Evolutionary conservation across 371 early-diverging fungal genomes (phyloP).

Genomic region (Mortierella sp.): DNA sequence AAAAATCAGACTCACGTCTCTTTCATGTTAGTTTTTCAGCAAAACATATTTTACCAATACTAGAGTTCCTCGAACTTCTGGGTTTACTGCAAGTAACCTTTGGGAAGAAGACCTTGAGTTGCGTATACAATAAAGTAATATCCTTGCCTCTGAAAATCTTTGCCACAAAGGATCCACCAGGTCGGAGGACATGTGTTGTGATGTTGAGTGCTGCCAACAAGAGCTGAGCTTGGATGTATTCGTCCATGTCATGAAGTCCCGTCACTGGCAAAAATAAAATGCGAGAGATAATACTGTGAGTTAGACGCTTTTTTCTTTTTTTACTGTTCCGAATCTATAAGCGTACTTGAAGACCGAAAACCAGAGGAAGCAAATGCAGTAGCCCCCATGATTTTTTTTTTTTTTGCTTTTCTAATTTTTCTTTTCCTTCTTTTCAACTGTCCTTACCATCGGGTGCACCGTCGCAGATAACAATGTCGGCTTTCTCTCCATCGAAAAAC

Average conservation of each 20-base stretch:
- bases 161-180: slow-evolving; percentile 95
- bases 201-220: slow-evolving; percentile 95
- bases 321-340: not conserved
- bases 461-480: slow-evolving; percentile 97
- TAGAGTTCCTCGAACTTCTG: slow-evolving; percentile 92
- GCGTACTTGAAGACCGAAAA: no score
- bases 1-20: not conserved
- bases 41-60: slow-evolving; percentile 70
- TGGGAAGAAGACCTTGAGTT: slow-evolving; percentile 93
- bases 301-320: no score
- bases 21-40: not conserved
- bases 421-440: not conserved
- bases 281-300: not conserved
- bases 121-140: slow-evolving; percentile 89
- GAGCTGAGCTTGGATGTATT: slow-evolving; percentile 98
- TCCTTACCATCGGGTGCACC: slow-evolving; percentile 97
- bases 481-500: slow-evolving; percentile 89
- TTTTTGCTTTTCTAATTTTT: not conserved
- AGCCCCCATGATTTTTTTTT: no score
- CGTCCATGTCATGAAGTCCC: slow-evolving; percentile 99
- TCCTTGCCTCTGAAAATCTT: slow-evolving; percentile 98
- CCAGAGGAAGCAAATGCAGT: no score
- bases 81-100: slow-evolving; percentile 95
- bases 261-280: slow-evolving; percentile 72
- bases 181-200: slow-evolving; percentile 89